Evolutionary conservation across 73 alveolate species (phyloP).

Genomic region (Paramecium biaurelia): DNA sequence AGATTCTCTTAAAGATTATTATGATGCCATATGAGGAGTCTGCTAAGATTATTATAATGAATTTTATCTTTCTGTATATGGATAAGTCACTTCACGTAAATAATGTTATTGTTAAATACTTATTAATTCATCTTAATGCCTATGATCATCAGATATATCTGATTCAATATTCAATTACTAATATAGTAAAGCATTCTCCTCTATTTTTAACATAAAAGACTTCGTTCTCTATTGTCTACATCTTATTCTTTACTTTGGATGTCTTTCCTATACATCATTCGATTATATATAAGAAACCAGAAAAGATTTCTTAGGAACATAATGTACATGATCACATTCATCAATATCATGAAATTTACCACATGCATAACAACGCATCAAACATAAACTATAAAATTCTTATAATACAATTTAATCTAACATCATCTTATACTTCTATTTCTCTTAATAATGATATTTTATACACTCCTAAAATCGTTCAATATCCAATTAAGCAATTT

Average conservation of each 20-base stretch:
- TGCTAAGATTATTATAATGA: background rate
- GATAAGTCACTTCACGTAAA: background rate
- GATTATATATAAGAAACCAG: background rate
- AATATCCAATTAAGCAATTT: background rate
- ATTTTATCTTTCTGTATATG: background rate
- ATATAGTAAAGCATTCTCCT: background rate
- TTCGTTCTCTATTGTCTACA: background rate
- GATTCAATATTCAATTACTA: background rate
- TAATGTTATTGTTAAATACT: background rate
- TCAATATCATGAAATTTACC: conserved; percentile 18
- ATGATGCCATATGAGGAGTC: background rate
- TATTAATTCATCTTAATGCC: background rate
- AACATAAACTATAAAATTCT: background rate
- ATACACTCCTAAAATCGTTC: background rate
- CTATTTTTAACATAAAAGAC: background rate
- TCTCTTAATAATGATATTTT: background rate
- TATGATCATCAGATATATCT: background rate
- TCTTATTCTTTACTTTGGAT: background rate
- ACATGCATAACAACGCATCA: conserved; percentile 22
- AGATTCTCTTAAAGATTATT: background rate
- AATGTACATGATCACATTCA: background rate
- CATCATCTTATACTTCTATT: conserved; percentile 3
- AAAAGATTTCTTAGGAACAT: background rate
- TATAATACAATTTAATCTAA: background rate
- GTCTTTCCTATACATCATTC: background rate